A percentile compares a stretch with the other conserved stretches of the same genome.
Evolutionary conservation across 1,284 basidiomycete genomes (phyloP).

Genomic region (Marasmius sp.): DNA sequence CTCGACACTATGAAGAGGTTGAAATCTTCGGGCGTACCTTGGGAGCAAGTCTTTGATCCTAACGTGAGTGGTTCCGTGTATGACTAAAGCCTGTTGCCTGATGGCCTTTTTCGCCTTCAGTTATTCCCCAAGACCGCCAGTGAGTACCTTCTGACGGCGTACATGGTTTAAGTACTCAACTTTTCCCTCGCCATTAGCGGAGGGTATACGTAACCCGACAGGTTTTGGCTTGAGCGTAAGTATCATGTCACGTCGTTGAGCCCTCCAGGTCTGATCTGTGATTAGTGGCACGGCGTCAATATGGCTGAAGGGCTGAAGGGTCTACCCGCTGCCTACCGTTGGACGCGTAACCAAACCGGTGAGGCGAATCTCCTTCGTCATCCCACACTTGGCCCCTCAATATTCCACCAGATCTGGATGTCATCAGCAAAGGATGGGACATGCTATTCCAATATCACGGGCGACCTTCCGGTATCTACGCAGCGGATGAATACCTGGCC

Average conservation of each 20-base stretch:
- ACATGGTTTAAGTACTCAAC: no score
- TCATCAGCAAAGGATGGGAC: conserved; percentile 55
- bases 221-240: conserved; percentile 11
- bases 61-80: conserved; percentile 21
- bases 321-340: conserved; percentile 52
- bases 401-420: conserved; percentile 43
- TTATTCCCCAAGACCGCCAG: conserved; percentile 15
- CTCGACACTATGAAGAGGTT: conserved; percentile 56
- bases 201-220: conserved; percentile 30
- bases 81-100: neutral
- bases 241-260: neutral
- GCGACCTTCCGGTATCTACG: conserved; percentile 57
- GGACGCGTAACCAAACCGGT: conserved; percentile 59
- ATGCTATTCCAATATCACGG: conserved; percentile 61
- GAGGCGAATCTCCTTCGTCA: conserved; percentile 1
- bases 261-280: neutral
- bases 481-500: conserved; percentile 60
- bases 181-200: neutral
- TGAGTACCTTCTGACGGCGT: neutral
- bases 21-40: conserved; percentile 55
- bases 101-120: neutral
- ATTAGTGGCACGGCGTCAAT: conserved; percentile 57
- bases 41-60: conserved; percentile 39
- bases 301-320: conserved; percentile 62
- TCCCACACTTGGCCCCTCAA: neutral